Base-by-base conservation (phyloP, 2,329 filamentous ascomycete species). In the Dactylellina sp. region DNA sequence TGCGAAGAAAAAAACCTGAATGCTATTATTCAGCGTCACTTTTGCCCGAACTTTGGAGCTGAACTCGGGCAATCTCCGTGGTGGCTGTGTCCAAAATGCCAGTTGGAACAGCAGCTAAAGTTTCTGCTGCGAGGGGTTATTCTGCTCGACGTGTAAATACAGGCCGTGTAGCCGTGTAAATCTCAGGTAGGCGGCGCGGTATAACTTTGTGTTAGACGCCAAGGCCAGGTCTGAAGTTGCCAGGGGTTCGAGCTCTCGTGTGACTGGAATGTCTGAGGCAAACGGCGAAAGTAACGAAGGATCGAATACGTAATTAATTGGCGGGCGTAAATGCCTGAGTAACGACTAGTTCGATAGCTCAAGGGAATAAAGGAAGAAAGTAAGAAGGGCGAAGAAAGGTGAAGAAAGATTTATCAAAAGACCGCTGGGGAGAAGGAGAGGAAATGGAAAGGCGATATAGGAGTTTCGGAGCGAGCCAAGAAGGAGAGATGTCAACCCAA, bases 201-300 rank as follows among this genome's bases (percentile, higher is more conserved):
- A 55, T 39, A 47, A n/a, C n/a, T n/a, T n/a, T n/a, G n/a, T n/a
- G n/a, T n/a, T 64, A 49, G 18, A 52, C 57, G 57, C 65, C 57
- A 72, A 66, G 65, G 24, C 4, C 7, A 9, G 28, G 25, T 24
- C 24, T 18, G 59, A 75, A 75, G 22, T 57, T 64, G 42, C 76
- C 60, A 62, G 76, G 55, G 42, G 61, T 61, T n/a, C 35, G 47
- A 72, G 68, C 50, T 65, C 61, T 40, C 75, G 62, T 28, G 75
- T 68, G 44, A 63, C 62, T 46, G 50, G 32, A 37, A 42, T 55
- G 24, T 57, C 53, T 70, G 75, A 55, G 63, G 70, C 70, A 66
- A 71, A 68, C 46, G 64, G 49, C 37, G 46, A 46, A n/a, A 50
- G 25, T 18, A 50, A 32, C 25, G 72, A 49, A 59, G 59, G 35